A percentile compares a stretch with the other conserved stretches of the same genome.
These are phyloP conservation scores for Filosporella fistucella DNA, from an alignment of 495 filamentous ascomycete species.

Conservation along the genomic window DNA sequence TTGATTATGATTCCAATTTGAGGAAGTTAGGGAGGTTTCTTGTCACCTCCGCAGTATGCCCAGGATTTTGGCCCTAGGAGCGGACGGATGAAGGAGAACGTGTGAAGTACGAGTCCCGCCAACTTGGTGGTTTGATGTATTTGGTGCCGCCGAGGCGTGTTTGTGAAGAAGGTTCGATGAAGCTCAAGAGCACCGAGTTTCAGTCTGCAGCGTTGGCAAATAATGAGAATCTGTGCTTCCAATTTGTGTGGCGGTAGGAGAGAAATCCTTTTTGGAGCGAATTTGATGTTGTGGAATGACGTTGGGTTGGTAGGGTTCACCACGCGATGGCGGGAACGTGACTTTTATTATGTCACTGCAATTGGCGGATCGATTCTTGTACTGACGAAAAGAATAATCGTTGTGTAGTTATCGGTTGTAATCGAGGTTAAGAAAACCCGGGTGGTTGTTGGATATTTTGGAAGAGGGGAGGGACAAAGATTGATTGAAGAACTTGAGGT, in stretches of 20 bases:
- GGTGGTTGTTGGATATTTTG: neutral
- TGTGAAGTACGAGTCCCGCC: conserved; percentile 78
- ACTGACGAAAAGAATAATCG: too few species aligned
- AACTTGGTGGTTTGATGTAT: conserved; percentile 71
- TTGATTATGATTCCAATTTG: conserved; percentile 13
- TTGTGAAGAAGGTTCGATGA: neutral
- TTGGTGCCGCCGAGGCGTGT: conserved; percentile 16
- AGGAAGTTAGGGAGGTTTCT: conserved; percentile 93
- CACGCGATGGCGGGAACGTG: conserved; percentile 6
- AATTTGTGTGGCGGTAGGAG: too few species aligned
- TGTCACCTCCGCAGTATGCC: conserved; percentile 93
- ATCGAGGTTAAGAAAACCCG: too few species aligned
- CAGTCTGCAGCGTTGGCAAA: neutral
- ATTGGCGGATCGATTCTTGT: neutral
- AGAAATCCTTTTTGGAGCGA: too few species aligned
- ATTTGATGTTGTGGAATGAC: conserved; percentile 3
- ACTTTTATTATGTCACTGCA: neutral
- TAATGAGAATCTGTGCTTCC: neutral
- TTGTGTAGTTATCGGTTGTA: too few species aligned
- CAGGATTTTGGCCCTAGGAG: conserved; percentile 86
- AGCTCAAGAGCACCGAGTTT: too few species aligned
- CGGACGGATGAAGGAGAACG: conserved; percentile 83
- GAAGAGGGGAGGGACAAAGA: neutral
- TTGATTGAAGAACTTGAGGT: too few species aligned
- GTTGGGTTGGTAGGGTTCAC: too few species aligned